Conservation (phyloP, 2,329 filamentous ascomycete genomes). For the Chaetoscypha palmicola region DNA sequence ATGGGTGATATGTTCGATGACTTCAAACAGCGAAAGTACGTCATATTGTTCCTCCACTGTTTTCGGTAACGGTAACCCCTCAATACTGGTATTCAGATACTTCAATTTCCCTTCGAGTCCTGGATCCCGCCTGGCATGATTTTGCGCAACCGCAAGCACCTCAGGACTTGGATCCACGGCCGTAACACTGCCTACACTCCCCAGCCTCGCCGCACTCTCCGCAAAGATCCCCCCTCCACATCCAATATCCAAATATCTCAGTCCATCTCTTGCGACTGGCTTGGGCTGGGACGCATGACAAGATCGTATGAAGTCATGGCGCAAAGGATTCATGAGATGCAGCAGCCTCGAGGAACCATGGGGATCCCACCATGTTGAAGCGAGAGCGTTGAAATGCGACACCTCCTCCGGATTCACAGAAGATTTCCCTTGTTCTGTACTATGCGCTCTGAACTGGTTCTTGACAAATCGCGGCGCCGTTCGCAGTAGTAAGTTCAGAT, state of each 20-base stretch:
- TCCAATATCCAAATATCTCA: constrained; percentile 82
- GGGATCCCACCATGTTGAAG: constrained; percentile 95
- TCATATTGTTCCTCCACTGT: constrained; percentile 52
- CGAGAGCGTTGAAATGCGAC: constrained; percentile 89
- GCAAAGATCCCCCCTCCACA: constrained; percentile 97
- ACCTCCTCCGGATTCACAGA: constrained; percentile 86
- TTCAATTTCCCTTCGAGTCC: constrained; percentile 53
- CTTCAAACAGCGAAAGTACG: constrained; percentile 84
- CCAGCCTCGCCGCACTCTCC: constrained; percentile 69
- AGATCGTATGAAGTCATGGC: constrained; percentile 79
- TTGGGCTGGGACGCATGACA: constrained; percentile 56
- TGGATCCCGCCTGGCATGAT: constrained; percentile 70
- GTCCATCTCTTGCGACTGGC: constrained; percentile 34
- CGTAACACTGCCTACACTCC: constrained; percentile 55
- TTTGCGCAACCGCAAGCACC: constrained; percentile 67
- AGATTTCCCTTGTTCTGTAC: constrained; percentile 36
- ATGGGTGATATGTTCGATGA: constrained; percentile 82
- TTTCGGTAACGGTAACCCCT: constrained; percentile 49
- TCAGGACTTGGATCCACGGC: constrained; percentile 72
- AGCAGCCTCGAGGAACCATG: constrained; percentile 86
- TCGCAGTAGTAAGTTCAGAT: constrained; percentile 27
- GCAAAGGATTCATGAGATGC: constrained; percentile 96
- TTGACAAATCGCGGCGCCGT: constrained; percentile 27
- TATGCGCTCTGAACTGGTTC: constrained; percentile 25
- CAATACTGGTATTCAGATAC: constrained; percentile 73